phyloP scores from a whole-genome alignment of 2,329 filamentous ascomycete genomes.

The Hirsutella thompsonii region DNA sequence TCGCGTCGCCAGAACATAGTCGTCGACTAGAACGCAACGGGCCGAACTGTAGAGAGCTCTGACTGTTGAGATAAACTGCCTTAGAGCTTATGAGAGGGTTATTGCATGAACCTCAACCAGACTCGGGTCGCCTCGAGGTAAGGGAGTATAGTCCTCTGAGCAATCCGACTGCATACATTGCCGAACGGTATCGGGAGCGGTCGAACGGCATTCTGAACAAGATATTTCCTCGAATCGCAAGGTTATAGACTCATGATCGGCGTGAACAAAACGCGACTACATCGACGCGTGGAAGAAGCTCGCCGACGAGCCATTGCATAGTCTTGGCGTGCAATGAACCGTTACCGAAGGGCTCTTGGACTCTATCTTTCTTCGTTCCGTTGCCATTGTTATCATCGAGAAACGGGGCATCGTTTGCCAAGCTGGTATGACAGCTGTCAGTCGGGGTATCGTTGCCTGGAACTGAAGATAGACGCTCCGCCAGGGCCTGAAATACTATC shows the following conservation, averaged over 20 bases:
- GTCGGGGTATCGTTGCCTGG: background rate
- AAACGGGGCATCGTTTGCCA: background rate
- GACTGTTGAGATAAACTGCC: constrained; percentile 8
- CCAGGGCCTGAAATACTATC: background rate
- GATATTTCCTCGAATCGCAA: constrained; percentile 59
- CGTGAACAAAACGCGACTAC: constrained; percentile 26
- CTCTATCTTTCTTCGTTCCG: background rate
- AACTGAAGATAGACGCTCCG: background rate
- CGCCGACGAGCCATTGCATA: background rate
- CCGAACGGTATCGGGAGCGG: constrained; percentile 48
- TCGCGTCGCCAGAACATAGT: constrained; percentile 68
- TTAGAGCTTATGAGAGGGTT: constrained; percentile 7
- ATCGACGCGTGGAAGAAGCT: background rate
- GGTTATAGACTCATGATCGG: constrained; percentile 69
- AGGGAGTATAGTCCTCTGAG: constrained; percentile 56
- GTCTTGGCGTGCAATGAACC: background rate
- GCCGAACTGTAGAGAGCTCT: constrained; percentile 11
- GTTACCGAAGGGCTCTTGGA: background rate
- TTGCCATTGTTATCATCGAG: background rate
- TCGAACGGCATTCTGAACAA: constrained; percentile 57
- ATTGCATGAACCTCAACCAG: constrained; percentile 28
- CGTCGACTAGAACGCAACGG: constrained; percentile 43
- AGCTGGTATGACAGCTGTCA: background rate
- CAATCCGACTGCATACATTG: constrained; percentile 57
- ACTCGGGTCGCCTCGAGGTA: constrained; percentile 57